Evolutionary conservation across 768 basidiomycete genomes (phyloP).

Genomic region (Macrolepiota dolichaula): DNA sequence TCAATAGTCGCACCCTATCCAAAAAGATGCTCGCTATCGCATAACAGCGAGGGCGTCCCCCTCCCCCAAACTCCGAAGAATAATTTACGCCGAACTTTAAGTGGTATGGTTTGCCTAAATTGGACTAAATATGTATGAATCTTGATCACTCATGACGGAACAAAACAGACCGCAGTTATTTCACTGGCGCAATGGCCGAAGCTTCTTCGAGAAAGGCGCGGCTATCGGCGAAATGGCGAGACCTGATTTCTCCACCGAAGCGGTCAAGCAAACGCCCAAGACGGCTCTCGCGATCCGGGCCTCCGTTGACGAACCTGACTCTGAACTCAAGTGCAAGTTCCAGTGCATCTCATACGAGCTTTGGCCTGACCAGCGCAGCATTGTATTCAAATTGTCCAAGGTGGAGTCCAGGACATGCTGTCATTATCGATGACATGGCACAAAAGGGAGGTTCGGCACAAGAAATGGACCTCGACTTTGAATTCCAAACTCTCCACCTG

Average conservation of each 20-base stretch:
- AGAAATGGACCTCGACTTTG: slow-evolving; percentile 5
- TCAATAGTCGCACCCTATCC: slow-evolving; percentile 7
- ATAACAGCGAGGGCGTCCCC: neutral
- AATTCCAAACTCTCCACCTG: slow-evolving; percentile 5
- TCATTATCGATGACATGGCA: neutral
- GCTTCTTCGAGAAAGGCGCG: neutral
- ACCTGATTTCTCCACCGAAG: slow-evolving; percentile 3
- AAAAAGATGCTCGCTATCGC: neutral
- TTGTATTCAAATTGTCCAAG: neutral
- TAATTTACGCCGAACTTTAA: slow-evolving; percentile 4
- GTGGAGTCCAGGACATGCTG: neutral
- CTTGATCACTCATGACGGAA: neutral
- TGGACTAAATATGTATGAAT: neutral
- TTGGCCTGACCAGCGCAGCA: neutral
- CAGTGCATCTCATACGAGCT: neutral
- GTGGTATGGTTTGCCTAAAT: slow-evolving; percentile 1
- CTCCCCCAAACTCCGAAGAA: slow-evolving; percentile 2
- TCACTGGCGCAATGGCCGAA: neutral
- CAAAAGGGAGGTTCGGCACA: neutral
- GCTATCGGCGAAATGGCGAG: neutral
- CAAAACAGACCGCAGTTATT: slow-evolving; percentile 6
- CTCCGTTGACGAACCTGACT: neutral
- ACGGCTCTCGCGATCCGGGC: neutral
- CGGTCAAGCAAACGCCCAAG: neutral
- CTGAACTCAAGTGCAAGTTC: neutral